These are phyloP conservation scores for Eutrema salsugineum DNA, from an alignment of 441 rosid species.

Conservation along the genomic window DNA sequence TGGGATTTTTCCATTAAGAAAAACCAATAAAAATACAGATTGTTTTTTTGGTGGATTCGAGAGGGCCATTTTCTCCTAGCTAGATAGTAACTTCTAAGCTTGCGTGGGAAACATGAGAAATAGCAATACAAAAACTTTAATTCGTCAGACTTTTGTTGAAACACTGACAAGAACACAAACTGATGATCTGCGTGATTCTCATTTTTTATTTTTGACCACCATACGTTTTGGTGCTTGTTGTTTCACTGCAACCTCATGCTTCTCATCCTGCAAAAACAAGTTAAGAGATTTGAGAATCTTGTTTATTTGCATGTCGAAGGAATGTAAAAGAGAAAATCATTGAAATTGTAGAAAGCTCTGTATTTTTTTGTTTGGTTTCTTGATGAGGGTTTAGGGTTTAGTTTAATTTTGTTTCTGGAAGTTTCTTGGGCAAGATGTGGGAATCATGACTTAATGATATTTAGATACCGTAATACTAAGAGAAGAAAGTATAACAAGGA, in stretches of 20 bases:
- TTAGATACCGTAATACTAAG: not conserved
- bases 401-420: not conserved
- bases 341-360: not conserved
- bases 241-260: constrained; percentile 38
- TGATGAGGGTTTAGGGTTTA: not conserved
- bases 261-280: constrained; percentile 42
- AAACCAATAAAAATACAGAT: constrained; percentile 19
- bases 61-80: not conserved
- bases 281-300: not conserved
- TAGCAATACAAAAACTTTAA: constrained; percentile 7
- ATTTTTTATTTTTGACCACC: constrained; percentile 2
- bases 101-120: not conserved
- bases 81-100: not conserved
- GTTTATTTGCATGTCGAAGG: constrained; percentile 16
- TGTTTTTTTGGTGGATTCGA: not conserved
- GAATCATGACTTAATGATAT: not conserved
- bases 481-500: not conserved
- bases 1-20: constrained; percentile 10
- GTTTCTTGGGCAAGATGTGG: constrained; percentile 4
- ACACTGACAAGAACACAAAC: not conserved
- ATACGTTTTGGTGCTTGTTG: not conserved
- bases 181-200: not conserved
- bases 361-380: not conserved
- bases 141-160: not conserved
- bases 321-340: constrained; percentile 19